Evolutionary conservation across 2,329 filamentous ascomycete species (phyloP).

Genomic region (Colletotrichum acutatum): DNA sequence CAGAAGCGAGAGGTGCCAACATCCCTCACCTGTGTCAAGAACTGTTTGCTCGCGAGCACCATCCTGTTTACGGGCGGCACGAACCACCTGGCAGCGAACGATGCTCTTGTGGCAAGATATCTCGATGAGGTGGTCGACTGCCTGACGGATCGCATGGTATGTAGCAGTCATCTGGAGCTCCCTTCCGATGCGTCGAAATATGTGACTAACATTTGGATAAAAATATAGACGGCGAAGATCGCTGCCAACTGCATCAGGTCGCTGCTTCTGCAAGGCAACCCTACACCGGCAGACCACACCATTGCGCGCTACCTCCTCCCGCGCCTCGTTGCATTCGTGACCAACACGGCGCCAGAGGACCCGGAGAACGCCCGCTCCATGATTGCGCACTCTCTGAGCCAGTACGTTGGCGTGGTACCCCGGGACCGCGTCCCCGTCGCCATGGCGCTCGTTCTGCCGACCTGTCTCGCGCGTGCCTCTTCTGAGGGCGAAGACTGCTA

Average conservation of each 20-base stretch:
- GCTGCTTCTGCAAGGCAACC: conserved; percentile 74
- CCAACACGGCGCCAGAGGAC: conserved; percentile 77
- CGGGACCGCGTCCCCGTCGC: conserved; percentile 65
- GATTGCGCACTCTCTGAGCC: conserved; percentile 78
- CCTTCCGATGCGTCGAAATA: neutral
- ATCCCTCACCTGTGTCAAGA: conserved; percentile 90
- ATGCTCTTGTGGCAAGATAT: conserved; percentile 79
- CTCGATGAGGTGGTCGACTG: conserved; percentile 88
- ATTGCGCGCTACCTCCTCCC: conserved; percentile 82
- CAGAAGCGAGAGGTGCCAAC: conserved; percentile 80
- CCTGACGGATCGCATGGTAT: conserved; percentile 81
- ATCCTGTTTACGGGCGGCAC: conserved; percentile 87
- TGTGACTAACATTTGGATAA: conserved; percentile 19
- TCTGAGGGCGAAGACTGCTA: conserved; percentile 71
- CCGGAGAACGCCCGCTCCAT: conserved; percentile 78
- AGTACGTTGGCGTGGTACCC: conserved; percentile 69
- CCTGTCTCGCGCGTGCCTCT: conserved; percentile 78
- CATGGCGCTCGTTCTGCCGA: conserved; percentile 81
- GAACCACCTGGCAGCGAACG: conserved; percentile 77
- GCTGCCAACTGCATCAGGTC: conserved; percentile 91
- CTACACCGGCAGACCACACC: conserved; percentile 74
- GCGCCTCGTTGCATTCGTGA: conserved; percentile 79
- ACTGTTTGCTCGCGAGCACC: conserved; percentile 87
- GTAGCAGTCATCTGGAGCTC: conserved; percentile 54
- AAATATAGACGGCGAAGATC: conserved; percentile 79